Base-by-base conservation (phyloP, 2,329 filamentous ascomycete species). In the Biscogniauxia mediterranea region DNA sequence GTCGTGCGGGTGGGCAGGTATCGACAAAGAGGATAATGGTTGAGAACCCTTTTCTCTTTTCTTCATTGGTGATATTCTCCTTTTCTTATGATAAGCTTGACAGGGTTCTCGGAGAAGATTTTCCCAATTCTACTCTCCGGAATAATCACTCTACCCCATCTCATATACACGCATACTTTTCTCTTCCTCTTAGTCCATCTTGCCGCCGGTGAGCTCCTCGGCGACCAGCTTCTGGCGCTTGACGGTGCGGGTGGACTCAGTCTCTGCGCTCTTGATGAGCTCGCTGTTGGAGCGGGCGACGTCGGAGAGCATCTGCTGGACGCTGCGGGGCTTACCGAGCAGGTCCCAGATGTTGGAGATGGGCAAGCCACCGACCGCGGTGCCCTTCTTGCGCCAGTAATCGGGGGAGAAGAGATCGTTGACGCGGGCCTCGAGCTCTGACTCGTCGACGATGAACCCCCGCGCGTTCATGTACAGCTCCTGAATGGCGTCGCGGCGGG, bases 401-500 rank as follows among this genome's bases (percentile, higher is more conserved):
- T 85, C 82, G 25, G 87, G 85, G 17, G 86, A 83, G 77, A 97
- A 99, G n/a, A 89, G 82, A 64, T 82, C 78, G 21, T 96, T 89
- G 60, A 97, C 88, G 66, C 87, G 84, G 17, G 81, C 80, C 68
- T 90, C 84, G 38, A 99, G 84, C 74, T 96, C 89, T 56, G 83
- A 79, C 74, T 96, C 93, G 23, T 84, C 88, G 19, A 92, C 88
- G 73, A 99, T 97, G 78, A 98, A 99, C 49, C 86, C 81, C 25
- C 90, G 85, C 5, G 95, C 93, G 69, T 93, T 90, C 79, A 95
- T 90, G 78, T 99, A 99, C 13, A 99, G 84, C 61, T 91, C 88
- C 77, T 97, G 92, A 28, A 99, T 78, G 17, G 89, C 84, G 66
- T 94, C 86, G 63, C 85, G 82, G 56, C 90, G 85, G 57, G 83